Conservation (phyloP, 1,284 basidiomycete species). For the Takashimella koratensis region DNA sequence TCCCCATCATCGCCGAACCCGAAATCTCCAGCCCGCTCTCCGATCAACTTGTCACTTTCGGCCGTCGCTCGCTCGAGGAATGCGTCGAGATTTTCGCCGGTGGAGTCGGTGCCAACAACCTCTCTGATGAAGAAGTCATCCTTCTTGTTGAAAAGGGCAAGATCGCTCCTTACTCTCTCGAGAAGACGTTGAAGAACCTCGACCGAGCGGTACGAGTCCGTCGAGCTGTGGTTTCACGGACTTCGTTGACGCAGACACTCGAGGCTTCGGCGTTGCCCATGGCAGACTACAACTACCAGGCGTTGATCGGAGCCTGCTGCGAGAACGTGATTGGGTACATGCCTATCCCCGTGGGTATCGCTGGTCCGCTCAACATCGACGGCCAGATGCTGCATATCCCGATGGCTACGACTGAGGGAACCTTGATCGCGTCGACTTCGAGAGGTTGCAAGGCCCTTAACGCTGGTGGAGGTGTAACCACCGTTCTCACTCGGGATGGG, state of each 20-base stretch:
- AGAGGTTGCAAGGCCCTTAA: conserved; percentile 98
- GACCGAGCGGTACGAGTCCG: conserved; percentile 85
- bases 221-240: conserved; percentile 85
- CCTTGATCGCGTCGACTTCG: conserved; percentile 93
- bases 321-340: conserved; percentile 99
- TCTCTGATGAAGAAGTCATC: conserved; percentile 92
- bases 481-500: conserved; percentile 86
- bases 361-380: conserved; percentile 91
- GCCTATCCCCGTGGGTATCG: conserved; percentile 92
- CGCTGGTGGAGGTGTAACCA: conserved; percentile 89
- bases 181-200: conserved; percentile 84
- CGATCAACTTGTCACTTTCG: conserved; percentile 19
- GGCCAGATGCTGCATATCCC: conserved; percentile 83
- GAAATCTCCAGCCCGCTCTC: not conserved
- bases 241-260: conserved; percentile 77
- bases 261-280: conserved; percentile 81
- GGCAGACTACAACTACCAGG: conserved; percentile 85
- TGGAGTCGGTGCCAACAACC: conserved; percentile 58
- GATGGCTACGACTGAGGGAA: conserved; percentile 99
- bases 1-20: conserved; percentile 28
- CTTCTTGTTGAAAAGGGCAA: conserved; percentile 86
- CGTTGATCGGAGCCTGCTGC: conserved; percentile 95
- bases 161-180: conserved; percentile 88
- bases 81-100: conserved; percentile 82
- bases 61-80: conserved; percentile 65